Conservation (phyloP, 2,329 filamentous ascomycete genomes). For the Microdochium paspali region DNA sequence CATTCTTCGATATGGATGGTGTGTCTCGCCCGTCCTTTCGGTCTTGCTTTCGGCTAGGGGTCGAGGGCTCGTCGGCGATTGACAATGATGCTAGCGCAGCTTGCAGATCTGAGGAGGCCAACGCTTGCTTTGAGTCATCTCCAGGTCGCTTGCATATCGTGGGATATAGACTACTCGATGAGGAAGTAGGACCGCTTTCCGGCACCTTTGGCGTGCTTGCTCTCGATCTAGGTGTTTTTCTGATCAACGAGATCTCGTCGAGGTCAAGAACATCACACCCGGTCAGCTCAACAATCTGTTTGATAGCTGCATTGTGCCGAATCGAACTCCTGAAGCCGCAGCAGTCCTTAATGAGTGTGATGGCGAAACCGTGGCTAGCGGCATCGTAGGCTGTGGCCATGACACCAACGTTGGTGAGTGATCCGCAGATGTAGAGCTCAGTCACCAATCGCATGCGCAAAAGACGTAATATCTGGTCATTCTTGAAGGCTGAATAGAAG, state of each 20-base stretch:
- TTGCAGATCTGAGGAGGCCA: not conserved
- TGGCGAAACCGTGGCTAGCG: slow-evolving; percentile 75
- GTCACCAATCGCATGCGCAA: slow-evolving; percentile 81
- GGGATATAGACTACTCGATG: slow-evolving; percentile 11
- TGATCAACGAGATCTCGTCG: slow-evolving; percentile 32
- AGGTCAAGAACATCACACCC: slow-evolving; percentile 59
- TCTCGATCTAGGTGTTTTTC: not conserved
- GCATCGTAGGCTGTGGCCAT: slow-evolving; percentile 90
- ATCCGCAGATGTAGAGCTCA: slow-evolving; percentile 81
- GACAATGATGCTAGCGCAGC: not conserved
- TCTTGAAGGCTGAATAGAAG: slow-evolving; percentile 81
- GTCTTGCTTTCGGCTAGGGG: not conserved
- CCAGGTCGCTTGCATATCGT: slow-evolving; percentile 9
- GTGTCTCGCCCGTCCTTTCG: not conserved
- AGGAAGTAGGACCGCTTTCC: slow-evolving; percentile 1
- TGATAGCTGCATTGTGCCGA: slow-evolving; percentile 62
- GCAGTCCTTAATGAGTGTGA: slow-evolving; percentile 82
- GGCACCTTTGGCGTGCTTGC: not conserved
- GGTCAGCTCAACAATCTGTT: slow-evolving; percentile 63
- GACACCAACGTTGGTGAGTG: slow-evolving; percentile 77
- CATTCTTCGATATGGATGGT: not conserved
- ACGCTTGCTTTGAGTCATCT: not conserved
- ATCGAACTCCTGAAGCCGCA: slow-evolving; percentile 66
- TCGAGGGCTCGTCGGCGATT: not conserved
- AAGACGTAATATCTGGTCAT: slow-evolving; percentile 62